A percentile compares a stretch with the other conserved stretches of the same genome.
Conservation (phyloP, 2,329 filamentous ascomycete genomes). For the Paecilomyces dactylethromorphus region DNA sequence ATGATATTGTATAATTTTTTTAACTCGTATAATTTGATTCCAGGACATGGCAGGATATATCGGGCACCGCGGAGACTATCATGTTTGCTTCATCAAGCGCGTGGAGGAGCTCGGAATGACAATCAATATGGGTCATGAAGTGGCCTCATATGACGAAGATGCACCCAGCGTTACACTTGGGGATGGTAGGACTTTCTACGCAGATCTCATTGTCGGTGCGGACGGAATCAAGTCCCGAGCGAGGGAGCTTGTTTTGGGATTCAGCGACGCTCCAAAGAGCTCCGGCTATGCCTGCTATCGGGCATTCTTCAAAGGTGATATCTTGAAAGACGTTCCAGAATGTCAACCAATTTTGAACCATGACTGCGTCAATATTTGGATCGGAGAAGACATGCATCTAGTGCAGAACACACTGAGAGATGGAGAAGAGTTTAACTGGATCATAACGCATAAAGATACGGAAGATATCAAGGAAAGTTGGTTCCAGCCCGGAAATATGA, state of each 20-base stretch:
- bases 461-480: conserved; percentile 8
- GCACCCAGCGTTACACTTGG: conserved; percentile 12
- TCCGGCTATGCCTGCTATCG: conserved; percentile 5
- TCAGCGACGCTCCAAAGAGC: conserved; percentile 3
- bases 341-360: conserved; percentile 41
- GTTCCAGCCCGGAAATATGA: conserved; percentile 6
- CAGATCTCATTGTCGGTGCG: conserved; percentile 14
- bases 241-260: conserved; percentile 9
- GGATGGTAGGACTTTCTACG: conserved; percentile 5
- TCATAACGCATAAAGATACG: conserved; percentile 45
- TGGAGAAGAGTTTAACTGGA: conserved; percentile 48
- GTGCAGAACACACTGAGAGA: conserved; percentile 46
- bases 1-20: too few species aligned
- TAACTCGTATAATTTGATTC: neutral
- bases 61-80: conserved; percentile 7
- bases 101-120: conserved; percentile 3
- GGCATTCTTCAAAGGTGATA: conserved; percentile 6
- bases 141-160: conserved; percentile 5
- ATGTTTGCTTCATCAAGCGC: conserved; percentile 4
- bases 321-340: conserved; percentile 3
- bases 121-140: conserved; percentile 7
- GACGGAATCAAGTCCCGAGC: conserved; percentile 16
- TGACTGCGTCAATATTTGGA: conserved; percentile 42
- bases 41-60: conserved; percentile 5
- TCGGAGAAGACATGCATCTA: conserved; percentile 39